phyloP scores from a whole-genome alignment of 2,329 filamentous ascomycete genomes.

The Sclerotinia sclerotiorum region DNA sequence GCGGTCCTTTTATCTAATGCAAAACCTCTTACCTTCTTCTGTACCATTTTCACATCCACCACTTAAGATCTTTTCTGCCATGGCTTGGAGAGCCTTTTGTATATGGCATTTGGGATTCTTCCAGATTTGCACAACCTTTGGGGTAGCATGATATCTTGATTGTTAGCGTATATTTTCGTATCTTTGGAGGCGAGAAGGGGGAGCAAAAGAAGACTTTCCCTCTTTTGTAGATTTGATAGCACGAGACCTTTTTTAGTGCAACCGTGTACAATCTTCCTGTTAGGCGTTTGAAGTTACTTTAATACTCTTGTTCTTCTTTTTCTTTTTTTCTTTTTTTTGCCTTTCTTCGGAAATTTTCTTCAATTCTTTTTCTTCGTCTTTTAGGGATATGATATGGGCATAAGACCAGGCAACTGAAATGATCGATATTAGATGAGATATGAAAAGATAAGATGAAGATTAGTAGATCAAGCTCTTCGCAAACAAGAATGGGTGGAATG shows the following conservation, averaged over 20 bases:
- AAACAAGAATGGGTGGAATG: conserved; percentile 5
- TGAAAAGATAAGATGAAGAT: conserved; percentile 18
- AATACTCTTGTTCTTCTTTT: conserved; percentile 16
- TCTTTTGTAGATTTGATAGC: conserved; percentile 21
- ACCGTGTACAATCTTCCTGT: conserved; percentile 15
- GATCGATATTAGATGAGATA: conserved; percentile 19
- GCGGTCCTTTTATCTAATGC: conserved; percentile 2
- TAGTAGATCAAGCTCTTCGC: conserved; percentile 4
- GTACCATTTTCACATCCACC: conserved; percentile 37
- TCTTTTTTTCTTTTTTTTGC: not conserved
- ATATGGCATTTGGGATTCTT: conserved; percentile 31
- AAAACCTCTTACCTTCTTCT: conserved; percentile 38
- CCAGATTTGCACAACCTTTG: conserved; percentile 19
- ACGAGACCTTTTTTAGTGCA: conserved; percentile 1
- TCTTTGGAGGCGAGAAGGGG: conserved; percentile 10
- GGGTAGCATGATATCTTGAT: conserved; percentile 22
- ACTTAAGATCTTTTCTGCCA: conserved; percentile 32
- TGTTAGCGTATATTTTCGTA: conserved; percentile 23
- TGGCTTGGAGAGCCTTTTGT: conserved; percentile 36
- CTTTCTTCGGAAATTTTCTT: not conserved
- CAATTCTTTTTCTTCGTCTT: conserved; percentile 9
- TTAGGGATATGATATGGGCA: conserved; percentile 17
- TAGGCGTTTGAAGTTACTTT: conserved; percentile 19
- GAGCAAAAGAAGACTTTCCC: conserved; percentile 7
- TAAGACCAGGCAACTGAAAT: conserved; percentile 17